These are phyloP conservation scores for Globisporangium splendens DNA, from an alignment of 352 stramenopile species.

Conservation along the genomic window DNA sequence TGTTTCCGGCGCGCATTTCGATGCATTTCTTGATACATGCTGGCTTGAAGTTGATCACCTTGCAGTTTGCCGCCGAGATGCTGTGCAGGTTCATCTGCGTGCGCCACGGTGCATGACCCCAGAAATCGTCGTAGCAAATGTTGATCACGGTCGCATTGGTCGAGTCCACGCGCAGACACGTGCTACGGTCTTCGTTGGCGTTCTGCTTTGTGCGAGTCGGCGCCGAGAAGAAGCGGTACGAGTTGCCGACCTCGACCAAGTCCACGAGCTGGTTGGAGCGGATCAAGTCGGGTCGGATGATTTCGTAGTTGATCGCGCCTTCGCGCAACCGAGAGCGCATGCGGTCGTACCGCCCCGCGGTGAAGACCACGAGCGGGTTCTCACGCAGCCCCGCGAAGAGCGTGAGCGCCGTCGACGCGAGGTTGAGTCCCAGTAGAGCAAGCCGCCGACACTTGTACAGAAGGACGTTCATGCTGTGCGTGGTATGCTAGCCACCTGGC, in stretches of 20 bases:
- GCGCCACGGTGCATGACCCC: conserved; percentile 29
- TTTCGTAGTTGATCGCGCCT: conserved; percentile 10
- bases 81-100: conserved; percentile 33
- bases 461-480: background rate
- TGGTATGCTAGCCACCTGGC: background rate
- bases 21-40: conserved; percentile 37
- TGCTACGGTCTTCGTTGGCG: conserved; percentile 33
- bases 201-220: conserved; percentile 26
- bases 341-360: conserved; percentile 40
- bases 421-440: conserved; percentile 27
- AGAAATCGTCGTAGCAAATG: conserved; percentile 41
- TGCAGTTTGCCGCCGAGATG: conserved; percentile 36
- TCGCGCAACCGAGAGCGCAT: conserved; percentile 32
- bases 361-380: conserved; percentile 44
- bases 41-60: conserved; percentile 36
- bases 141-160: conserved; percentile 32
- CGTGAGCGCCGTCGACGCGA: conserved; percentile 43
- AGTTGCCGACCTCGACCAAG: background rate
- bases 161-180: conserved; percentile 34
- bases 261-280: conserved; percentile 4
- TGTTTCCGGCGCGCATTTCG: conserved; percentile 17
- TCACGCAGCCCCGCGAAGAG: conserved; percentile 49
- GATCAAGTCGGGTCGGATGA: conserved; percentile 1
- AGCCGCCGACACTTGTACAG: conserved; percentile 3
- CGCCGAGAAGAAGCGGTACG: conserved; percentile 51